phyloP scores from a whole-genome alignment of 352 stramenopile species.

The Elongisporangium anandrum region DNA sequence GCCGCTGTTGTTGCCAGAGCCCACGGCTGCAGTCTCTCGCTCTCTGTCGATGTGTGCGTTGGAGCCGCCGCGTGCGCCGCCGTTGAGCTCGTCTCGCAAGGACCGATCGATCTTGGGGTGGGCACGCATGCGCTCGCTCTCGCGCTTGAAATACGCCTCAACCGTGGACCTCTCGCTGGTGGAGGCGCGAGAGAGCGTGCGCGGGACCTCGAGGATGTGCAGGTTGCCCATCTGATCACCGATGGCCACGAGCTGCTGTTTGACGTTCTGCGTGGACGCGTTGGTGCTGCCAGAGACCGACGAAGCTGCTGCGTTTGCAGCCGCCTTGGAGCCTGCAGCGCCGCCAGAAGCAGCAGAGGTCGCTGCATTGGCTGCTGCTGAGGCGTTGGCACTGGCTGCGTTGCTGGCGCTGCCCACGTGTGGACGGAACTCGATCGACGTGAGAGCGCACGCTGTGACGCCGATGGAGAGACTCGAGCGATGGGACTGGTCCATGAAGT shows the following conservation, averaged over 20 bases:
- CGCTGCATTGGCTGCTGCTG: slow-evolving; percentile 4
- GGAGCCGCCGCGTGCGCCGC: slow-evolving; percentile 5
- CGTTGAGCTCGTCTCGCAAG: slow-evolving; percentile 1
- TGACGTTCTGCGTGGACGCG: slow-evolving; percentile 30
- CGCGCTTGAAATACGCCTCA: slow-evolving; percentile 87
- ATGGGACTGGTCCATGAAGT: slow-evolving; percentile 91
- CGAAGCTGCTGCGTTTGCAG: slow-evolving; percentile 9
- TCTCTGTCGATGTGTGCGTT: neutral
- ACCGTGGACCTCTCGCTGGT: slow-evolving; percentile 80
- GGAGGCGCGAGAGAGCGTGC: slow-evolving; percentile 80
- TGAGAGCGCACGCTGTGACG: slow-evolving; percentile 84
- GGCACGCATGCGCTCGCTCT: slow-evolving; percentile 72
- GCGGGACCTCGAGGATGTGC: slow-evolving; percentile 90
- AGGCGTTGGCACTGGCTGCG: slow-evolving; percentile 1
- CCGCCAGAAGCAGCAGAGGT: slow-evolving; percentile 5
- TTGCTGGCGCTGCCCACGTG: slow-evolving; percentile 15
- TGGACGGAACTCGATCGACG: slow-evolving; percentile 78
- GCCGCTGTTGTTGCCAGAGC: slow-evolving; percentile 19
- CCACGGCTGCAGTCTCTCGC: neutral
- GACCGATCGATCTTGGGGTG: slow-evolving; percentile 16
- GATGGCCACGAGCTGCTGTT: slow-evolving; percentile 89
- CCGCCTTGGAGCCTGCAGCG: slow-evolving; percentile 12
- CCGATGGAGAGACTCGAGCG: slow-evolving; percentile 72
- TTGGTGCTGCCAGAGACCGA: slow-evolving; percentile 4
- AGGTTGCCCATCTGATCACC: slow-evolving; percentile 91